Evolutionary conservation across 1,284 basidiomycete genomes (phyloP).

Genomic region (Naganishia sp.): DNA sequence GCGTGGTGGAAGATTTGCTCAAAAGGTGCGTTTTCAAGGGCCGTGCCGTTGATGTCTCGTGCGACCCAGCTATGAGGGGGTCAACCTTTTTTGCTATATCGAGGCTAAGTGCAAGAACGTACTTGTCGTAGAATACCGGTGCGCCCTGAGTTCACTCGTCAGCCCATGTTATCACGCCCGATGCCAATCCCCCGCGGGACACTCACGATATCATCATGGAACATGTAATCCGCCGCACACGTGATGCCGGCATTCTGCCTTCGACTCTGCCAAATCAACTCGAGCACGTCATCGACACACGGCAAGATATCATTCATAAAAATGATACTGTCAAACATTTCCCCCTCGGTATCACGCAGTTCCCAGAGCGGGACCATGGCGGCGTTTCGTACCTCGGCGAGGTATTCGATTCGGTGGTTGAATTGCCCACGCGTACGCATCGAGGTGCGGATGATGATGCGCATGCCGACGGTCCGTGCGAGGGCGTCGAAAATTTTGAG

Average conservation of each 20-base stretch:
- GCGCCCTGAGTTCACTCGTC: slow-evolving; percentile 57
- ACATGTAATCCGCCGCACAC: slow-evolving; percentile 96
- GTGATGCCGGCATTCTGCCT: slow-evolving; percentile 92
- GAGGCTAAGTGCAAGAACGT: slow-evolving; percentile 5
- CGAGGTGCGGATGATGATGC: slow-evolving; percentile 85
- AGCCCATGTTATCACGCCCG: neutral
- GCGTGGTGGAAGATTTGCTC: slow-evolving; percentile 85
- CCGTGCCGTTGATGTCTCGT: slow-evolving; percentile 93
- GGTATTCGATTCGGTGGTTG: slow-evolving; percentile 96
- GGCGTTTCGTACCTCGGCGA: slow-evolving; percentile 92
- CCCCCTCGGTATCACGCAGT: slow-evolving; percentile 80
- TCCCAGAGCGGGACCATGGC: slow-evolving; percentile 91
- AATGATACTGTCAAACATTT: slow-evolving; percentile 89
- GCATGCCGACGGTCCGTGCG: slow-evolving; percentile 80
- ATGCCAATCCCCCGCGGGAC: slow-evolving; percentile 37
- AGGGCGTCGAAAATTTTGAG: slow-evolving; percentile 89
- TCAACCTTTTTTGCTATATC: neutral
- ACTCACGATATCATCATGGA: slow-evolving; percentile 82
- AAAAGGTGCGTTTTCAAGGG: slow-evolving; percentile 92
- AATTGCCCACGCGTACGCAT: slow-evolving; percentile 90
- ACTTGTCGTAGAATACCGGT: slow-evolving; percentile 92
- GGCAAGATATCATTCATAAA: slow-evolving; percentile 99
- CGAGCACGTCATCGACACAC: slow-evolving; percentile 90
- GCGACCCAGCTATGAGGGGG: slow-evolving; percentile 71
- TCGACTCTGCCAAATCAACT: slow-evolving; percentile 90